Conservation (phyloP, 306 rosid species). For the Prunus salicina region DNA sequence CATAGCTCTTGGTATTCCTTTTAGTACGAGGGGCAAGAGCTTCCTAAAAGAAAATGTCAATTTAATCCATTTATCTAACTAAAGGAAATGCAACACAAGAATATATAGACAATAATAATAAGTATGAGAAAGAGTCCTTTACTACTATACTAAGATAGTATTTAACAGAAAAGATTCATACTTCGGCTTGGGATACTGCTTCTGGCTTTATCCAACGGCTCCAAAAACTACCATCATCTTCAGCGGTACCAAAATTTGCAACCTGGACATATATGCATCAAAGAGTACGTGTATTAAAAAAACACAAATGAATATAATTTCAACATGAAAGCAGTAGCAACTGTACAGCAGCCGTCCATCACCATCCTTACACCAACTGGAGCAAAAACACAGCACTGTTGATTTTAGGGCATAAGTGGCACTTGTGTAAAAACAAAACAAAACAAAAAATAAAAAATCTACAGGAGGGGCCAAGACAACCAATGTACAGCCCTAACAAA, state of each 20-base stretch:
- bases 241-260: constrained; percentile 82
- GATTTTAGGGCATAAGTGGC: background rate
- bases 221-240: constrained; percentile 99
- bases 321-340: background rate
- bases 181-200: constrained; percentile 83
- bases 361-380: background rate
- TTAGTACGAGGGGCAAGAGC: constrained; percentile 95
- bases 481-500: constrained; percentile 2
- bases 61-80: background rate
- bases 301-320: background rate
- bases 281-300: background rate
- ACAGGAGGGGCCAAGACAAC: background rate
- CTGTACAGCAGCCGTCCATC: constrained; percentile 1
- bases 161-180: constrained; percentile 34
- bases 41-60: constrained; percentile 42
- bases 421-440: background rate
- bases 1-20: constrained; percentile 86
- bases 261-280: constrained; percentile 46
- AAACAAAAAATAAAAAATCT: background rate
- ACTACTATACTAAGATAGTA: background rate
- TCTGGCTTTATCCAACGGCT: constrained; percentile 98
- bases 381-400: background rate
- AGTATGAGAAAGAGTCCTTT: background rate
- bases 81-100: constrained; percentile 4
- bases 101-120: constrained; percentile 1